Evolutionary conservation across 169 alveolate species (phyloP), one percentile per base, ranked within the genome.

Genomic region (Cryptosporidium viatorum): DNA sequence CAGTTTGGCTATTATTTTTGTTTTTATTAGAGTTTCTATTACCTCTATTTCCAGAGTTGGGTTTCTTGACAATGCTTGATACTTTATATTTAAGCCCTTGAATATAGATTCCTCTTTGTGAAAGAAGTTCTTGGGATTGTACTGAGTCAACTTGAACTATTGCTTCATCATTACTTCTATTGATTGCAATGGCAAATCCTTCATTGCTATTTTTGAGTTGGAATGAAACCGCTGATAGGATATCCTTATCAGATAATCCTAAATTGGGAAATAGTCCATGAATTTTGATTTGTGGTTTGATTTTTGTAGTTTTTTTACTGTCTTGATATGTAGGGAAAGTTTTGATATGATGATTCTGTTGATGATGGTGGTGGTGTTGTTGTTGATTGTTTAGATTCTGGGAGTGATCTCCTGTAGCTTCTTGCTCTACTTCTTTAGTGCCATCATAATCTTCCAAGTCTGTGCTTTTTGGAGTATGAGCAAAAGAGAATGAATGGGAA

Each of bases 311-410:
- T 12, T 52, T 51, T 26, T 60, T 65, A 16, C 31, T 23, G n/a
- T 80, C 89, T 48, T 62, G 73, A 31, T 80, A 80, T 4, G 89
- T 80, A 16, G 89, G 89, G 52, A 80, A 80, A 7, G 89, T 80
- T 26, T 65, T 48, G 9, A 65, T 12, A 10, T 45, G 39, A 3
- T 59, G 62, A 9, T 71, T 50, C 35, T 23, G 69, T 1, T 16
- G 0, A 69, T 26, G 67, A 4, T 4, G 62, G 31, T 18, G 62
- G 29, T 23, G 62, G 29, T 23, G 62, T 16, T 23, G 62, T 18
- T 52, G 62, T 7, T n/a, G 62, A 6, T 12, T 6, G 7, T 10
- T 41, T 9, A 9, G 48, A 9, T 0, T 52, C 26, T n/a, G 62
- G 33, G 62, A n/a, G 29, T 52, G 67, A 55, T 21, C 9, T 55